Evolutionary conservation across 345 rosid genomes (phyloP).

Genomic region (Combretum micranthum): DNA sequence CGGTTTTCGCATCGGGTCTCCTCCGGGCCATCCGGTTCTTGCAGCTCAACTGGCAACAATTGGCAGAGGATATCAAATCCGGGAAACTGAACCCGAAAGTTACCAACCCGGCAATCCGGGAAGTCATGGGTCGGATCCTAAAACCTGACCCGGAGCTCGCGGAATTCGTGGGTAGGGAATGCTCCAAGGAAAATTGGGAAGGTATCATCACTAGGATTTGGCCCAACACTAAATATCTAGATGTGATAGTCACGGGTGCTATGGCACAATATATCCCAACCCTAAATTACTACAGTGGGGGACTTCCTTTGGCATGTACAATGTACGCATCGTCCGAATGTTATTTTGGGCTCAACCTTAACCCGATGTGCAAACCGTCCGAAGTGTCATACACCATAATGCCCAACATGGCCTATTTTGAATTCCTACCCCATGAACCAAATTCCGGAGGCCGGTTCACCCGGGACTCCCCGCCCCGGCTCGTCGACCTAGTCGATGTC

Average conservation of each 20-base stretch:
- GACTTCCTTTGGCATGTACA: slow-evolving; percentile 82
- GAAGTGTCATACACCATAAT: slow-evolving; percentile 87
- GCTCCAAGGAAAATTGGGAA: slow-evolving; percentile 60
- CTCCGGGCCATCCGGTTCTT: slow-evolving; percentile 87
- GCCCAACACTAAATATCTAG: slow-evolving; percentile 87
- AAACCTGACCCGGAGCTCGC: slow-evolving; percentile 60
- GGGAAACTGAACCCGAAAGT: slow-evolving; percentile 49
- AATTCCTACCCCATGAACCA: slow-evolving; percentile 66
- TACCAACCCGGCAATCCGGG: slow-evolving; percentile 38
- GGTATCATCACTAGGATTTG: slow-evolving; percentile 67
- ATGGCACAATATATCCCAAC: slow-evolving; percentile 98
- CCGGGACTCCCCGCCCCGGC: slow-evolving; percentile 23
- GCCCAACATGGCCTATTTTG: slow-evolving; percentile 97
- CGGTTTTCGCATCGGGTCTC: slow-evolving; percentile 88
- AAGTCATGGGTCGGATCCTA: slow-evolving; percentile 31
- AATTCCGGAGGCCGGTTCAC: slow-evolving; percentile 13
- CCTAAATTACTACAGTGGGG: slow-evolving; percentile 77
- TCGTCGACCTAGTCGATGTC: slow-evolving; percentile 64
- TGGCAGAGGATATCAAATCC: slow-evolving; percentile 52
- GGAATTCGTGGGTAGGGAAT: slow-evolving; percentile 36
- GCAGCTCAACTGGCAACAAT: slow-evolving; percentile 65
- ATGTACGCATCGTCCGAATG: slow-evolving; percentile 98
- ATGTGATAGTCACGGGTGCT: slow-evolving; percentile 91
- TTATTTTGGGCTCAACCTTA: slow-evolving; percentile 81
- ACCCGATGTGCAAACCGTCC: slow-evolving; percentile 76